phyloP scores from a whole-genome alignment of 148 eudicot genomes.

The Rhododendron simsii region DNA sequence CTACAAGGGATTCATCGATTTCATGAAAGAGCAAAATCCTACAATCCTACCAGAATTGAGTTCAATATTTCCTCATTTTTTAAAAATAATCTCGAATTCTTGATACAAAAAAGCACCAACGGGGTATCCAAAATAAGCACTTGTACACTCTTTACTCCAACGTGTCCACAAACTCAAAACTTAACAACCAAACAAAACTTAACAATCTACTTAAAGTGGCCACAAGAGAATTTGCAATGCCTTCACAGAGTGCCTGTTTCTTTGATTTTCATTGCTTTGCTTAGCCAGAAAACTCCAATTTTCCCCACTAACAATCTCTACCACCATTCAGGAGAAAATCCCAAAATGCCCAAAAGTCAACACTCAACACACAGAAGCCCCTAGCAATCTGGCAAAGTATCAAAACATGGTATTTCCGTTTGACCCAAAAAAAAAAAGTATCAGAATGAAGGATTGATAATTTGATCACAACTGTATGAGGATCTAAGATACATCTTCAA shows the following conservation, averaged over 20 bases:
- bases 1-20: neutral
- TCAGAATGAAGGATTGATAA: neutral
- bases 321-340: neutral
- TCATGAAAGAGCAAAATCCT: neutral
- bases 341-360: neutral
- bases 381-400: neutral
- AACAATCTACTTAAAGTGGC: neutral
- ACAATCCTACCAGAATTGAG: neutral
- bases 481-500: neutral
- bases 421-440: too few relatives aligned
- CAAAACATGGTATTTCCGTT: neutral
- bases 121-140: neutral
- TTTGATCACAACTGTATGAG: neutral
- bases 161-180: neutral
- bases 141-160: neutral
- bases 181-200: neutral
- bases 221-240: neutral
- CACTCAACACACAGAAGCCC: neutral
- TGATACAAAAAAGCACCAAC: neutral
- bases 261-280: neutral
- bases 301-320: neutral
- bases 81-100: neutral
- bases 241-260: neutral
- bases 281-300: neutral
- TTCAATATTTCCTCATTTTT: neutral